Evolutionary conservation across 768 basidiomycete species (phyloP), one percentile per base, ranked within the genome.

Genomic region (Melanogaster broomeanus): DNA sequence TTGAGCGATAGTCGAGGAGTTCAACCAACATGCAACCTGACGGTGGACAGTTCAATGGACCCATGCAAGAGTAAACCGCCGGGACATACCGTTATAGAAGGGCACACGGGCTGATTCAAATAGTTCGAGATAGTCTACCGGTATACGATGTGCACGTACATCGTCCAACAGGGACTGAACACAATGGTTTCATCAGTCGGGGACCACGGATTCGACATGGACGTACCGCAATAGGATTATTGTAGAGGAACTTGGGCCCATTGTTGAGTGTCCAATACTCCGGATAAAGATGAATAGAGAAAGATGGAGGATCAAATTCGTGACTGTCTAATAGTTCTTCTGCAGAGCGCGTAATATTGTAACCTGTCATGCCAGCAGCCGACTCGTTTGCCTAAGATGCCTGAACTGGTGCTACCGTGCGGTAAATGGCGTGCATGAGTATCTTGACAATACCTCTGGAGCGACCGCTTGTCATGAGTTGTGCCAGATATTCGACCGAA

Each of bases 1-100:
- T 76, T 7, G 84, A 82, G 10, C 89, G 78, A 61, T 88, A 88
- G 63, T 93, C 90, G 31, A 87, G 73, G 22, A 93, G 77, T 64
- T 93, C 90, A 2, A 92, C 91, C 52, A 93, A 78, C 80, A 93
- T 83, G 60, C 89, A 90, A 33, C 91, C 91, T 93, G 46, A 6
- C 24, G 31, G 19, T 39, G 48, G 45, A 45, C 37, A 34, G 45
- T 34, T 22, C 35, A 25, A 52, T 38, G 52, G 45, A 24, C 42
- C 16, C n/a, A 15, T 35, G 31, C n/a, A 45, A 21, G 24, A 54
- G 28, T 28, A 22, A 19, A 39, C 19, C 24, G 37, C 34, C 9
- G 21, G 40, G 45, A 72, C 77, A 24, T 52, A 90, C 90, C 91
- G 65, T 93, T 88, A 66, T 92, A 93, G 68, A 90, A 93, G 19